A percentile compares a stretch with the other conserved stretches of the same genome.
Conservation (phyloP, 805 yeast genomes). For the Zygosaccharomyces bailii region DNA sequence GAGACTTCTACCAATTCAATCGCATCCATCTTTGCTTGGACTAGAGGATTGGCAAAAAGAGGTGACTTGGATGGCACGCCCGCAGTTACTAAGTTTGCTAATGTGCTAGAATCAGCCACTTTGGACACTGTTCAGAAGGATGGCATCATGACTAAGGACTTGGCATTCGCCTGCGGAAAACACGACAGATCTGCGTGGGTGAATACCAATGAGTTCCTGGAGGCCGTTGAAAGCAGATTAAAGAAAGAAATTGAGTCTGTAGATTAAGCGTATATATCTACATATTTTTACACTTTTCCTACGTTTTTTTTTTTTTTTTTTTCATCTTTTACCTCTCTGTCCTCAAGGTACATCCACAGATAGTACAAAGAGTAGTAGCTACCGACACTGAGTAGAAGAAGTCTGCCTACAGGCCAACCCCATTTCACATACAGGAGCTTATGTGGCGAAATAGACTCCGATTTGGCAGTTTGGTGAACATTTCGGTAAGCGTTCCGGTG, state of each 20-base stretch:
- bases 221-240: slow-evolving; percentile 66
- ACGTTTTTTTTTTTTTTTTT: slow-evolving; percentile 3
- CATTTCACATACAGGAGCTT: slow-evolving; percentile 44
- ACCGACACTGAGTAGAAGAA: slow-evolving; percentile 42
- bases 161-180: slow-evolving; percentile 68
- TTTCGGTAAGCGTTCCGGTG: slow-evolving; percentile 2
- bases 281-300: neutral
- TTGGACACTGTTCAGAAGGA: slow-evolving; percentile 70
- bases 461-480: neutral
- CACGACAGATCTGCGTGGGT: slow-evolving; percentile 61
- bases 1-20: slow-evolving; percentile 83
- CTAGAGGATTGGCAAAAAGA: slow-evolving; percentile 80
- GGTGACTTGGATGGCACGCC: slow-evolving; percentile 72
- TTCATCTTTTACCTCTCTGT: slow-evolving; percentile 17
- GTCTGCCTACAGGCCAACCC: slow-evolving; percentile 45
- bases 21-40: slow-evolving; percentile 83
- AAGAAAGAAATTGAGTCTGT: slow-evolving; percentile 32
- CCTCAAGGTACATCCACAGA: slow-evolving; percentile 44
- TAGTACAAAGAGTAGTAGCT: slow-evolving; percentile 47
- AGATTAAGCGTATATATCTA: slow-evolving; percentile 17
- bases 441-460: slow-evolving; percentile 19
- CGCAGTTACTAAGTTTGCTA: slow-evolving; percentile 64
- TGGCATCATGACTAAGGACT: slow-evolving; percentile 78
- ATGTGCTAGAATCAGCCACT: slow-evolving; percentile 61
- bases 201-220: slow-evolving; percentile 71